These are phyloP conservation scores for Trichoderma cornu-damae DNA, from an alignment of 2,329 filamentous ascomycete genomes.

Conservation along the genomic window DNA sequence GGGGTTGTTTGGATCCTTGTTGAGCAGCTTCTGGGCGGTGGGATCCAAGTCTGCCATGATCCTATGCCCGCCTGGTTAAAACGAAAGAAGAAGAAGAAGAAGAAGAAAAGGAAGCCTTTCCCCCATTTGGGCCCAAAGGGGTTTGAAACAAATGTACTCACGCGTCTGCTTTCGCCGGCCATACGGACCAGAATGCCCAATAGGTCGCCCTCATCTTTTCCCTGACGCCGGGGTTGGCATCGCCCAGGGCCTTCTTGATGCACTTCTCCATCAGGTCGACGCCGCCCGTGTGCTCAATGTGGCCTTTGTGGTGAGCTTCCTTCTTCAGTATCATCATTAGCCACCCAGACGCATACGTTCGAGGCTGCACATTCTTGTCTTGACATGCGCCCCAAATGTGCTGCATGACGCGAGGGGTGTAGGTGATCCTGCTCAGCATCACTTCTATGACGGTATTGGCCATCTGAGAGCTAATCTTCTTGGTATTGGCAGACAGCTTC, in stretches of 20 bases:
- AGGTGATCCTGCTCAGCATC: slow-evolving; percentile 74
- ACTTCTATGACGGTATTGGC: slow-evolving; percentile 76
- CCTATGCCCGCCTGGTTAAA: slow-evolving; percentile 35
- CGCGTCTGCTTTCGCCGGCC: slow-evolving; percentile 71
- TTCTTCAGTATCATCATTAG: slow-evolving; percentile 75
- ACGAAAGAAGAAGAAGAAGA: no score
- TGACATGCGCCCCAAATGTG: slow-evolving; percentile 77
- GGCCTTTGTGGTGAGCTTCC: slow-evolving; percentile 70
- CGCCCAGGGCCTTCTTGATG: slow-evolving; percentile 80
- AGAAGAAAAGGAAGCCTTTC: no score
- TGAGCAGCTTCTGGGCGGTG: slow-evolving; percentile 72
- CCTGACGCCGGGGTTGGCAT: slow-evolving; percentile 84
- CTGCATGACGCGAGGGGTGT: slow-evolving; percentile 74
- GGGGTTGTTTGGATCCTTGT: slow-evolving; percentile 79
- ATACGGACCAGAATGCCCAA: slow-evolving; percentile 75
- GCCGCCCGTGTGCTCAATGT: slow-evolving; percentile 79
- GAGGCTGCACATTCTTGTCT: slow-evolving; percentile 89
- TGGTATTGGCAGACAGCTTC: slow-evolving; percentile 83
- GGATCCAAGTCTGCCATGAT: slow-evolving; percentile 75
- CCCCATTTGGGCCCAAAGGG: no score
- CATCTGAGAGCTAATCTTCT: slow-evolving; percentile 84
- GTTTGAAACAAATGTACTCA: no score
- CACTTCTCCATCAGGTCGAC: slow-evolving; percentile 81
- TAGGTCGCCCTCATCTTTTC: slow-evolving; percentile 81
- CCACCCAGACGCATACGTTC: slow-evolving; percentile 76